phyloP scores from a whole-genome alignment of 1,139 yeast genomes.

The Diutina mesorugosa region DNA sequence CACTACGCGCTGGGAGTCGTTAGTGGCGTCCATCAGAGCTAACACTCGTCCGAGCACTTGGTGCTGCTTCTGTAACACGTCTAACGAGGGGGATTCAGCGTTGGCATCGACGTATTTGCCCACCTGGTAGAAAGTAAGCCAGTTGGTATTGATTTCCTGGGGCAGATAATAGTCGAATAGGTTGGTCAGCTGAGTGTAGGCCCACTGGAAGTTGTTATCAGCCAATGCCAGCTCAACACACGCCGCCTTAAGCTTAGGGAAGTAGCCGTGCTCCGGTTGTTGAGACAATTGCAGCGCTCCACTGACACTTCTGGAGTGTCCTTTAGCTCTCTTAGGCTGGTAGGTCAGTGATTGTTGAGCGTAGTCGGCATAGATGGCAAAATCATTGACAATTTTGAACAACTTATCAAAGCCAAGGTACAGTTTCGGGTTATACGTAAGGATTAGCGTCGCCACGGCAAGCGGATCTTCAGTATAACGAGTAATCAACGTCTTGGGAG shows the following conservation, averaged over 20 bases:
- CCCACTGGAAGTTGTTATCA: conserved; percentile 40
- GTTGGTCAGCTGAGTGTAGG: conserved; percentile 25
- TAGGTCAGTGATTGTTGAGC: background rate
- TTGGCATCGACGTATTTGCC: conserved; percentile 40
- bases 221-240: conserved; percentile 49
- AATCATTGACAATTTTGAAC: conserved; percentile 24
- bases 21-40: background rate
- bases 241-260: conserved; percentile 28
- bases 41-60: conserved; percentile 24
- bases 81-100: conserved; percentile 11
- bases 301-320: background rate
- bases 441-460: conserved; percentile 20
- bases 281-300: background rate
- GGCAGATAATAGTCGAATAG: conserved; percentile 13
- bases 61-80: conserved; percentile 27
- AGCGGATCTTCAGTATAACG: conserved; percentile 10
- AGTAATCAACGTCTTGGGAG: conserved; percentile 18
- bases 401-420: conserved; percentile 36
- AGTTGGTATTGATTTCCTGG: conserved; percentile 22
- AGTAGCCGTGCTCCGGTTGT: conserved; percentile 5
- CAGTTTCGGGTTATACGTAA: conserved; percentile 44
- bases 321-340: background rate
- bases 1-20: background rate
- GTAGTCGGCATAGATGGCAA: conserved; percentile 18
- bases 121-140: conserved; percentile 55